Evolutionary conservation across 2,329 filamentous ascomycete genomes (phyloP), one percentile per base, ranked within the genome.

Genomic region (Pleurostoma richardsiae): DNA sequence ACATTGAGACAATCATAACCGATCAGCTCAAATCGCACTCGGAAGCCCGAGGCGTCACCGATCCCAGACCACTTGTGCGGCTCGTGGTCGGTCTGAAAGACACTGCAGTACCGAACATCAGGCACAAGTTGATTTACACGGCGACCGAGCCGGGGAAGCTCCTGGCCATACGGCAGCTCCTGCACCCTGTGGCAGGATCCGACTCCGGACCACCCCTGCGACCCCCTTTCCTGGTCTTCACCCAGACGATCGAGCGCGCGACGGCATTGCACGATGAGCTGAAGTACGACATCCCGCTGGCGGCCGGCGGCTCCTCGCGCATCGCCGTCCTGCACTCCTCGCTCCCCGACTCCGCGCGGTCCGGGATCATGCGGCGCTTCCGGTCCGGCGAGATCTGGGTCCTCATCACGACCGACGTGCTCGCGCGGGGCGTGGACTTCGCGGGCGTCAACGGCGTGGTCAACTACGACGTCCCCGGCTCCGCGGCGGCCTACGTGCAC

Each of bases 41-140:
- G 43, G 61, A 66, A 39, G 61, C 51, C 36, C 67, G 75, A 54
- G 59, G 55, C 26, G 53, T 58, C 33, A 38, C 56, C 10, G 19
- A 19, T 19, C 59, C 60, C 29, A 73, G 69, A 51, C 83, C 75
- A 27, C 73, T 96, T 3, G 66, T 97, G 52, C 86, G 94, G 40
- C 76, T 97, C 5, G 90, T 99, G 5, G 90, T 97, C n/a, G 94
- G 94, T 4, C 73, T 99, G 42, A 97, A 97, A 69, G 94, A 99
- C 67, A 91, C 90, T 3, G 91, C 92, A 3, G 86, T 99, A 43
- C 91, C 94, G 39, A 96, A 95, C 58, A 87, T 99, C 52, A 78
- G 85, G 30, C 94, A 99, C 71, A 87, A 85, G 55, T 83, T 99
- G 29, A 82, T 86, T 30, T 99, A 97, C 67, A 89, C 90, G 31